Conservation (phyloP, 139 green algal genomes). For the Ettlia oleoabundans region DNA sequence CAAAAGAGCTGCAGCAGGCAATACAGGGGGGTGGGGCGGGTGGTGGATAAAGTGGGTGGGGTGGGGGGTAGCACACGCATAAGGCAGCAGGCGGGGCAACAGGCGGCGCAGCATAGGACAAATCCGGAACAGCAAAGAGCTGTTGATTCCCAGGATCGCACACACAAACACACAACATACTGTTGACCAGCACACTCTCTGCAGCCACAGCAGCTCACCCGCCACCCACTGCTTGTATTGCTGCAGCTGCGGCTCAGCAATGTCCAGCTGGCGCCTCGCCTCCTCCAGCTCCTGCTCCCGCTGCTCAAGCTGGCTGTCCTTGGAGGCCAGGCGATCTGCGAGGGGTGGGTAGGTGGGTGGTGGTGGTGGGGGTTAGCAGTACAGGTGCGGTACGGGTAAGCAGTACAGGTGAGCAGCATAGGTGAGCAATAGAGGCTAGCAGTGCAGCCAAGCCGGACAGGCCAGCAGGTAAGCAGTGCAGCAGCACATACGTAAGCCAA, state of each 20-base stretch:
- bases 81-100: too few relatives aligned
- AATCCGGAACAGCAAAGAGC: not conserved
- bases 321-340: not conserved
- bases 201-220: not conserved
- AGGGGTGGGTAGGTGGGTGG: not conserved
- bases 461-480: too few relatives aligned
- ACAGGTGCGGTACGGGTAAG: not conserved
- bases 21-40: too few relatives aligned
- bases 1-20: not conserved
- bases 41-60: too few relatives aligned
- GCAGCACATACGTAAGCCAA: too few relatives aligned
- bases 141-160: too few relatives aligned
- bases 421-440: too few relatives aligned
- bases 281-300: not conserved
- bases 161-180: too few relatives aligned
- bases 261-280: not conserved
- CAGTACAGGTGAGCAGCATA: not conserved
- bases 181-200: not conserved
- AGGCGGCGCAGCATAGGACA: too few relatives aligned
- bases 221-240: constrained; percentile 22
- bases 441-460: too few relatives aligned
- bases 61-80: not conserved
- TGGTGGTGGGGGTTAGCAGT: not conserved
- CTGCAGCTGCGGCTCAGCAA: constrained; percentile 4
- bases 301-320: constrained; percentile 8